Base-by-base conservation (phyloP, 306 rosid genomes). In the Sophora flavescens region DNA sequence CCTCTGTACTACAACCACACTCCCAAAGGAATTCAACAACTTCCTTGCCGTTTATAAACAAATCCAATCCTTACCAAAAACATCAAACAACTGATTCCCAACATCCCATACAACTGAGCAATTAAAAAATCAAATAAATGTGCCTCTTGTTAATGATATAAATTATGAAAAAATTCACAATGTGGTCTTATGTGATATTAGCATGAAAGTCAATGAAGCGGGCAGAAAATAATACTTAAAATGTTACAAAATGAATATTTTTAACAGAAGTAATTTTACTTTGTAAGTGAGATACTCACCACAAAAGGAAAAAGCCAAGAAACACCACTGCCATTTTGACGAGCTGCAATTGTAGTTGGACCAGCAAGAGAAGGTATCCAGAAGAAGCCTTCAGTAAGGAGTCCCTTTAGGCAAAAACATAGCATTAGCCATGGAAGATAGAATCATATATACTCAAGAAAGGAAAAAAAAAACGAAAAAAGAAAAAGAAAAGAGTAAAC, bases 341-440 rank as follows among this genome's bases (percentile, higher is more conserved):
- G 92, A 70, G 98, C 86, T 66, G 94, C 93, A 51, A 93, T 17
- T 28, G 97, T 89, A 68, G 98, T 96, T 57, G 99, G 99, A 79
- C 97, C 99, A 78, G 99, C 94, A 78, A 96, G 90, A 62, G 97
- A 92, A 77, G 99, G 99, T 84, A 96, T 93, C 99, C 99, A 96
- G 87, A 96, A 96, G 85, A 96, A 96, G 60, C 99, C 99, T 83
- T 96, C 99, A 5, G 90, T 86, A 26, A 96, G 98, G 52, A 96
- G 98, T 15, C 99, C 99, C 99, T 96, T 82, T 58, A 30, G 44
- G 68, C 44, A 73, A 39, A 80, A 68, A 59, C 72, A 78, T 15
- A 36, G 68, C 78, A 82, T 80, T 38, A 81, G 79, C 76, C 61
- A 26, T 4, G 5, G 45, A 70, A 64, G 72, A 38, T 22, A 80